Base-by-base conservation (phyloP, 1,284 basidiomycete species). In the Microstroma glucosiphilum region DNA sequence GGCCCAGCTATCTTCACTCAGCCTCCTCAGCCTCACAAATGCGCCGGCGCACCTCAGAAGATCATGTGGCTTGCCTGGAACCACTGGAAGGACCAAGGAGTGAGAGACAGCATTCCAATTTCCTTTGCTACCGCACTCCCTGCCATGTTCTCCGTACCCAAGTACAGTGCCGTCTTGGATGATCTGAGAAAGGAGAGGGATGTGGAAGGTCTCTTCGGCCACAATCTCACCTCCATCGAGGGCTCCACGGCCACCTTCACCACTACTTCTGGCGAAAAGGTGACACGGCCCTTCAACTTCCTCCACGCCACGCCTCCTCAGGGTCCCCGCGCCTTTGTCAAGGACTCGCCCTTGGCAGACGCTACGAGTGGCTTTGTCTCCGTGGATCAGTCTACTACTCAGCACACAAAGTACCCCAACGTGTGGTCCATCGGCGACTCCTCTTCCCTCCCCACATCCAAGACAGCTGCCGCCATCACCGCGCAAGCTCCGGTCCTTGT, bases 1-100 rank as follows among this genome's bases (percentile, higher is more conserved):
- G 92, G 91, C 19, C 86, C 88, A 60, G 92, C 93, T 1, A 85
- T 98, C 73, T 97, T 98, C 82, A 97, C 94, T 0, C 94, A 97
- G 79, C 94, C 93, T 37, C 86, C 88, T n/a, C 92, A 93, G 23
- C 83, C 91, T 25, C 86, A 97, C 80, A 97, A 97, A 82, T 97
- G 93, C 79, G 90, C 92, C 60, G 94, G 94, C 80, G 92, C 81
- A 25, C 81, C 81, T 66, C 83, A 81, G 62, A 81, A 80, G 66
- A 73, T 76, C 58, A 75, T 76, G 76, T 78, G 72, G 73, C 56
- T 75, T 17, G 74, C 73, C 0, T 51, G 71, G n/a, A 71, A 77
- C 63, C 63, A 71, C 63, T 77, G 75, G 75, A 68, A 67, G 58
- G 67, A 69, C 59, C 30, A 48, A 2, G 71, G 70, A 1, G 62